These are phyloP conservation scores for Dothidotthia symphoricarpi DNA, from an alignment of 2,329 filamentous ascomycete species.

Conservation along the genomic window DNA sequence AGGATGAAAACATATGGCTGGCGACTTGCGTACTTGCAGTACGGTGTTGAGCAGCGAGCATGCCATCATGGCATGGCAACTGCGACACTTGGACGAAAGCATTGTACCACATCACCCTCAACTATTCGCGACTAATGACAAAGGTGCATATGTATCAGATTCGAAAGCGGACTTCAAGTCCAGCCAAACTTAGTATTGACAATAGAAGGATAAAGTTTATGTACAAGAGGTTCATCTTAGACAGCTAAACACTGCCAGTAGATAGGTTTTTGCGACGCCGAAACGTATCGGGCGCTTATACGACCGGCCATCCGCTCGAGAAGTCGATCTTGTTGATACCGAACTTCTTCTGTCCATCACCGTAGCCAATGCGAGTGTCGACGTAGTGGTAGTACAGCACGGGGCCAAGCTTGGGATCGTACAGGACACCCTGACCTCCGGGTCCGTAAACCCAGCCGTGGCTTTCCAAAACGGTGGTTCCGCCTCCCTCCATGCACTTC, in stretches of 20 bases:
- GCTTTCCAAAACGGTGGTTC: slow-evolving; percentile 59
- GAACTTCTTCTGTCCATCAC: slow-evolving; percentile 52
- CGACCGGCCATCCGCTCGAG: slow-evolving; percentile 51
- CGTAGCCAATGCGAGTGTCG: slow-evolving; percentile 54
- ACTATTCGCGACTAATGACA: too few species aligned
- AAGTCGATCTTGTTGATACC: slow-evolving; percentile 54
- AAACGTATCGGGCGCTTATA: slow-evolving; percentile 17
- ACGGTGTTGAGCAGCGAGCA: too few species aligned
- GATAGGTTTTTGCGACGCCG: neutral
- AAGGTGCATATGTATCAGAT: too few species aligned
- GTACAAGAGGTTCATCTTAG: neutral
- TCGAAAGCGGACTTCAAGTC: too few species aligned
- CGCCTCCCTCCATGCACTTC: slow-evolving; percentile 57
- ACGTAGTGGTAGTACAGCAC: slow-evolving; percentile 65
- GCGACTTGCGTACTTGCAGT: too few species aligned
- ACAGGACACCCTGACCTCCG: slow-evolving; percentile 62
- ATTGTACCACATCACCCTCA: too few species aligned
- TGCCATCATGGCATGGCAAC: too few species aligned
- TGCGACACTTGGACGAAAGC: too few species aligned
- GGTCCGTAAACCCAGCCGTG: slow-evolving; percentile 64
- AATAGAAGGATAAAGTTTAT: slow-evolving; percentile 1
- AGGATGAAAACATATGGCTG: too few species aligned
- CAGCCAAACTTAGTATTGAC: too few species aligned
- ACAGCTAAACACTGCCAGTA: slow-evolving; percentile 4
- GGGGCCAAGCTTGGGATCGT: slow-evolving; percentile 51